phyloP scores from a whole-genome alignment of 352 stramenopile species.

The Globisporangium iwayamae region DNA sequence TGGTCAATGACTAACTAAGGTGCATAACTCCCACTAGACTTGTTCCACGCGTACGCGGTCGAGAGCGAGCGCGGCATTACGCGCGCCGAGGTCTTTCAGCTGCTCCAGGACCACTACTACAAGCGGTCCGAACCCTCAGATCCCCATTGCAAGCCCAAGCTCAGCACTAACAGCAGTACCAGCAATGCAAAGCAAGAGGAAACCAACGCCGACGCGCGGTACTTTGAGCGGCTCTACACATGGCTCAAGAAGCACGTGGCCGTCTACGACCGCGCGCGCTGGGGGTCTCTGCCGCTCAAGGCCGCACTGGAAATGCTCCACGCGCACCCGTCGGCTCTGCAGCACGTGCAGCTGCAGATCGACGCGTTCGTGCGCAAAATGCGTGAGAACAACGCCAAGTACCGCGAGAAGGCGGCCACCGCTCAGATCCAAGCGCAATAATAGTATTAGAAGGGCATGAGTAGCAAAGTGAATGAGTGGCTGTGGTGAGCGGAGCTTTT shows the following conservation, averaged over 20 bases:
- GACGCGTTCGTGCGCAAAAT: slow-evolving; percentile 36
- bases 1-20: not conserved
- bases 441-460: not conserved
- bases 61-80: slow-evolving; percentile 58
- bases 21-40: slow-evolving; percentile 21
- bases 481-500: not conserved
- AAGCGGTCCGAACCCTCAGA: not conserved
- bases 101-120: slow-evolving; percentile 55
- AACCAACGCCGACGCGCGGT: slow-evolving; percentile 28
- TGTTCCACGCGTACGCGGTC: slow-evolving; percentile 52
- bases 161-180: slow-evolving; percentile 1
- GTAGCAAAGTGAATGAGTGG: not conserved
- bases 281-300: slow-evolving; percentile 32
- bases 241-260: slow-evolving; percentile 73
- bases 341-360: slow-evolving; percentile 48
- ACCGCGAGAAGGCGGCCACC: slow-evolving; percentile 35
- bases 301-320: slow-evolving; percentile 43
- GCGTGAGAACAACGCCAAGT: slow-evolving; percentile 43
- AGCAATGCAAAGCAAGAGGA: not conserved
- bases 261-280: slow-evolving; percentile 34
- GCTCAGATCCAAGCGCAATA: slow-evolving; percentile 18
- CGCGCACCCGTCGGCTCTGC: slow-evolving; percentile 35
- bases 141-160: not conserved
- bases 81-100: slow-evolving; percentile 41
- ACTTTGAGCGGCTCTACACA: slow-evolving; percentile 69